Conservation (phyloP, 2,329 filamentous ascomycete genomes). For the Cercospora sesami region DNA sequence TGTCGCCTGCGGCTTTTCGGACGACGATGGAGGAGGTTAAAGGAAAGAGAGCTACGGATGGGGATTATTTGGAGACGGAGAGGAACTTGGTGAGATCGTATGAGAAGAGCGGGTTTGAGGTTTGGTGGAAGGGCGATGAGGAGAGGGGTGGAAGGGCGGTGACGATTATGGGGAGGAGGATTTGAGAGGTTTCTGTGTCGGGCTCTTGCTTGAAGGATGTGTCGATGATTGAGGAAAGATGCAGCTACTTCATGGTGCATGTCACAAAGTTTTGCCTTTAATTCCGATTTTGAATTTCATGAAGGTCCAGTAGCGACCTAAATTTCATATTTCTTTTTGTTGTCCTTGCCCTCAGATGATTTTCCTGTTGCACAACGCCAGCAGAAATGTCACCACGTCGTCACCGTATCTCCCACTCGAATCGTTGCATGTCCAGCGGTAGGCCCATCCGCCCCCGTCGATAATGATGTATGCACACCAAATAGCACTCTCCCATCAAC, state of each 20-base stretch:
- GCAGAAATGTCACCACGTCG: neutral
- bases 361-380: neutral
- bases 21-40: neutral
- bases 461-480: constrained; percentile 65
- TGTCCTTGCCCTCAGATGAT: neutral
- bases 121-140: neutral
- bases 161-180: neutral
- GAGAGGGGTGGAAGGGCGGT: neutral
- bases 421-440: neutral
- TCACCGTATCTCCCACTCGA: neutral
- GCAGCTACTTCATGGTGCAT: neutral
- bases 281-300: neutral
- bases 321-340: neutral
- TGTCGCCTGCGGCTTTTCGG: neutral
- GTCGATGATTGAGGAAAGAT: neutral
- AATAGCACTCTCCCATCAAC: constrained; percentile 85
- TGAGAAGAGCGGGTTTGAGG: neutral
- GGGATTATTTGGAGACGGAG: neutral
- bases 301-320: neutral
- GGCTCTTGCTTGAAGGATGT: neutral
- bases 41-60: neutral
- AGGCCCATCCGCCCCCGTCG: no score
- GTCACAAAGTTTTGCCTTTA: neutral
- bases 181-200: neutral
- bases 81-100: neutral